Evolutionary conservation across 805 yeast genomes (phyloP).

Genomic region (Lipomyces spencermartinsiae): DNA sequence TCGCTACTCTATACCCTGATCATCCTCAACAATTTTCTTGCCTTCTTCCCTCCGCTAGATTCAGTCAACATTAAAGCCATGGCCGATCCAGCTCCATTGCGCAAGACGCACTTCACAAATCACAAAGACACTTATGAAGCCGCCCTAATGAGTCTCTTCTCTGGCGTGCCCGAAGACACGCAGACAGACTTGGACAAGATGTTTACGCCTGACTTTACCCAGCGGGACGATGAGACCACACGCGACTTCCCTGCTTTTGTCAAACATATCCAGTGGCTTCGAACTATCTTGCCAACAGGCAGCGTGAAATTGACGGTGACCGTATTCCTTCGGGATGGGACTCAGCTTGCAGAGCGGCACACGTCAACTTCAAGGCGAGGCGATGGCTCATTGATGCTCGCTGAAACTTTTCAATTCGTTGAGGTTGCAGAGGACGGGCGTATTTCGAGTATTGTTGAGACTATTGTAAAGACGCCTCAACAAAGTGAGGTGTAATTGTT

Average conservation of each 20-base stretch:
- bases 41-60: too few relatives aligned
- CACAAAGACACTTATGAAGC: not conserved
- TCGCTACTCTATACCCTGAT: too few relatives aligned
- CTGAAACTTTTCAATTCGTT: not conserved
- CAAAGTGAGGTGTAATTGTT: too few relatives aligned
- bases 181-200: not conserved
- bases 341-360: slow-evolving; percentile 1
- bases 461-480: not conserved
- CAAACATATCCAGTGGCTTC: not conserved
- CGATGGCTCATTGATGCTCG: not conserved
- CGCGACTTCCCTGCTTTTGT: slow-evolving; percentile 2
- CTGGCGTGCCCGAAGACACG: not conserved
- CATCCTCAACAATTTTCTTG: too few relatives aligned
- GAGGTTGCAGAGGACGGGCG: slow-evolving; percentile 3
- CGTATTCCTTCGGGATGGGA: not conserved
- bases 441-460: not conserved
- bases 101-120: not conserved
- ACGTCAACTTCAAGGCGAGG: not conserved
- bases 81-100: not conserved
- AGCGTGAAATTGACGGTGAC: not conserved
- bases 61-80: too few relatives aligned
- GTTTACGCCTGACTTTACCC: not conserved
- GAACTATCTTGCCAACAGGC: not conserved
- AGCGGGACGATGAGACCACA: not conserved
- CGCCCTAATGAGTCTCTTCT: not conserved